Evolutionary conservation across 2,329 filamentous ascomycete species (phyloP).

Genomic region (Neonectria hederae): DNA sequence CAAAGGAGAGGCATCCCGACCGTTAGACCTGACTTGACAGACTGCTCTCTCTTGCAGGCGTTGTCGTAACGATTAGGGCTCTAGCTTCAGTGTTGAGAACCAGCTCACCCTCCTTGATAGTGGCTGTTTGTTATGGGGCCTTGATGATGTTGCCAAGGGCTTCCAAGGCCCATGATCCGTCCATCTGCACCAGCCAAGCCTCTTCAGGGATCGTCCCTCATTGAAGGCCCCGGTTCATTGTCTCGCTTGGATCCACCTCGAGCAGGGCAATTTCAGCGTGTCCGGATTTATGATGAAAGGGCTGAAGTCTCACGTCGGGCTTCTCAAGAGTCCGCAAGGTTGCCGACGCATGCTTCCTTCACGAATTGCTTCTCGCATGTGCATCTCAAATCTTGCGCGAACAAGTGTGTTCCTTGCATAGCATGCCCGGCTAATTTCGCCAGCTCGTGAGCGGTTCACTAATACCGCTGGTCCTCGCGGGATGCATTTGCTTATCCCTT

Average conservation of each 20-base stretch:
- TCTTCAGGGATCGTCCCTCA: slow-evolving; percentile 39
- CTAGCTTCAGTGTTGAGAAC: background rate
- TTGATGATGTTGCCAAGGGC: slow-evolving; percentile 10
- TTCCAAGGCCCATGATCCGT: slow-evolving; percentile 7
- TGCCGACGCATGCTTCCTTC: slow-evolving; percentile 24
- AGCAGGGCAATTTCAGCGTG: slow-evolving; percentile 35
- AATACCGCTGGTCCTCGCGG: slow-evolving; percentile 17
- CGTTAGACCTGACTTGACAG: background rate
- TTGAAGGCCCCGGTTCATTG: slow-evolving; percentile 27
- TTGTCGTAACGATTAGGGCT: slow-evolving; percentile 38
- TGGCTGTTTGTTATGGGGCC: slow-evolving; percentile 18
- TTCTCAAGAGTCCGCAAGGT: slow-evolving; percentile 15
- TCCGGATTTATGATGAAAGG: slow-evolving; percentile 24
- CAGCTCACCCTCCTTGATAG: too few species aligned
- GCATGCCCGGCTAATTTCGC: slow-evolving; percentile 31
- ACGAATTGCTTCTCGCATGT: slow-evolving; percentile 26
- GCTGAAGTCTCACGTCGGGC: slow-evolving; percentile 29
- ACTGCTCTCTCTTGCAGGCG: slow-evolving; percentile 11
- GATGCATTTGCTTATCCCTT: slow-evolving; percentile 34
- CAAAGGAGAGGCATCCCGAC: slow-evolving; percentile 23
- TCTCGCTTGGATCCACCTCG: slow-evolving; percentile 35
- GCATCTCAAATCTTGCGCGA: slow-evolving; percentile 6
- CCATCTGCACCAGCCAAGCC: slow-evolving; percentile 36
- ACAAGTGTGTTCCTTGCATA: slow-evolving; percentile 25
- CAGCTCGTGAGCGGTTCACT: slow-evolving; percentile 8